These are phyloP conservation scores for Diaporthe ilicicola DNA, from an alignment of 2,329 filamentous ascomycete species.

Conservation along the genomic window DNA sequence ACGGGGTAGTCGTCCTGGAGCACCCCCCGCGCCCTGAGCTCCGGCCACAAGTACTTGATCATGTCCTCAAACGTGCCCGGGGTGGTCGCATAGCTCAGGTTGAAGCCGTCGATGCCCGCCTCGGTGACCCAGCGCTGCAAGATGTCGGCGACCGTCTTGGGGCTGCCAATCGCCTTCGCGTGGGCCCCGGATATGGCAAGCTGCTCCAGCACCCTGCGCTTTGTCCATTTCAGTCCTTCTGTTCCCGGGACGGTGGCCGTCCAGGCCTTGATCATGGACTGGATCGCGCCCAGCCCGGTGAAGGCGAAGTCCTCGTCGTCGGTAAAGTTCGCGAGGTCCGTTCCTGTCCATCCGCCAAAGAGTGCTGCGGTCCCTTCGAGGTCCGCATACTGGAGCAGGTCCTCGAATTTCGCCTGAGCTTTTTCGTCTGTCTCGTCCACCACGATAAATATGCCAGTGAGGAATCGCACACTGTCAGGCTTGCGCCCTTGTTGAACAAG, in stretches of 20 bases:
- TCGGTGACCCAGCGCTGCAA: constrained; percentile 31
- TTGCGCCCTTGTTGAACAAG: background rate
- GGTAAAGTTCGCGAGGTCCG: constrained; percentile 18
- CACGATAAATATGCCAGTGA: constrained; percentile 24
- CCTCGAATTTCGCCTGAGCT: constrained; percentile 21
- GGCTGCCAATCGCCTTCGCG: constrained; percentile 16
- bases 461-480: constrained; percentile 7
- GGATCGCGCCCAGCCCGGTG: background rate
- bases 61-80: constrained; percentile 31
- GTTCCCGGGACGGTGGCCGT: constrained; percentile 14
- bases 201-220: constrained; percentile 20
- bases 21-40: constrained; percentile 34
- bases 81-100: constrained; percentile 31
- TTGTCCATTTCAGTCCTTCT: constrained; percentile 24
- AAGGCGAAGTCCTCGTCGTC: constrained; percentile 29
- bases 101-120: constrained; percentile 35
- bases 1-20: constrained; percentile 34
- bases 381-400: constrained; percentile 20
- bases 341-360: constrained; percentile 24
- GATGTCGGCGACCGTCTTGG: constrained; percentile 30
- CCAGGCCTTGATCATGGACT: constrained; percentile 24
- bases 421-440: constrained; percentile 29
- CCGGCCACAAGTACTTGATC: constrained; percentile 38
- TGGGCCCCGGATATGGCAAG: background rate
- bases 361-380: constrained; percentile 20